Conservation (phyloP, 345 rosid genomes). For the Aegle marmelos region DNA sequence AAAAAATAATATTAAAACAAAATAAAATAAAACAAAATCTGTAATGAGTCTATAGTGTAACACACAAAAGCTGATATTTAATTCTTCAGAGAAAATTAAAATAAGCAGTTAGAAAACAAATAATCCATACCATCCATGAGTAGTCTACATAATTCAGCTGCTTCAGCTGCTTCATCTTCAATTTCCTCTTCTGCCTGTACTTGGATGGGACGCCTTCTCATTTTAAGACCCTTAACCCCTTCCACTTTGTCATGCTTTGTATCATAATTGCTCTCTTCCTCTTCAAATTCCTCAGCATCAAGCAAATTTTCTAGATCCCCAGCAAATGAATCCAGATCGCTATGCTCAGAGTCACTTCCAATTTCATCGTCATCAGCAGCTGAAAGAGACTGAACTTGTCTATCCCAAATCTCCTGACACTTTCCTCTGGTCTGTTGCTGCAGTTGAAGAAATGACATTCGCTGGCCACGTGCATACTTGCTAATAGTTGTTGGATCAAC, state of each 20-base stretch:
- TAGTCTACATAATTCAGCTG: conserved; percentile 80
- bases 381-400: conserved; percentile 82
- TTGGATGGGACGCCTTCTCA: conserved; percentile 76
- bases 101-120: conserved; percentile 4
- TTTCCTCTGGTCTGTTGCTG: conserved; percentile 99
- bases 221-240: conserved; percentile 85
- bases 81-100: neutral
- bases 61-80: neutral
- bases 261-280: conserved; percentile 56
- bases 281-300: conserved; percentile 93
- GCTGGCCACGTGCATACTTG: conserved; percentile 97
- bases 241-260: conserved; percentile 68
- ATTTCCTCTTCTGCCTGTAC: conserved; percentile 87
- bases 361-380: conserved; percentile 79
- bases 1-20: too few species aligned
- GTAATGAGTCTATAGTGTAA: neutral
- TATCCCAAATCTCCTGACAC: conserved; percentile 99
- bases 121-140: conserved; percentile 85
- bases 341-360: conserved; percentile 87
- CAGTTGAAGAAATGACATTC: conserved; percentile 97
- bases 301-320: conserved; percentile 96
- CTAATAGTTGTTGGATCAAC: conserved; percentile 93
- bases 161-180: conserved; percentile 98
- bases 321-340: conserved; percentile 98
- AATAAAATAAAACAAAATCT: neutral